Evolutionary conservation across 2,329 filamentous ascomycete species (phyloP).

Genomic region (Colletotrichum cuscutae): DNA sequence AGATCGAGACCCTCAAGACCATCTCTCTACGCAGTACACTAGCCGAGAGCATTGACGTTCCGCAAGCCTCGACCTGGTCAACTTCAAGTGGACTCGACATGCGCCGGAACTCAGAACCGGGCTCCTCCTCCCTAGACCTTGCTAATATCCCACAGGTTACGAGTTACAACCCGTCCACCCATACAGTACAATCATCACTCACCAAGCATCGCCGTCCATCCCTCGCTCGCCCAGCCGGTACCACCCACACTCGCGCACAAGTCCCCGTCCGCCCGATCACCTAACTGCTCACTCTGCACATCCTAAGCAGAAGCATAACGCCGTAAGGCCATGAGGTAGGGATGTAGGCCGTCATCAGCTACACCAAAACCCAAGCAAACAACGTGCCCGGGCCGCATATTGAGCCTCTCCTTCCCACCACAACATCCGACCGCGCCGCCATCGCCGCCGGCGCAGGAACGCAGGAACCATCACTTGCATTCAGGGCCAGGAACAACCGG

Average conservation of each 20-base stretch:
- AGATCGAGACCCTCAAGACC: background rate
- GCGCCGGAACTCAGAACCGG: background rate
- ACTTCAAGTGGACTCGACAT: background rate
- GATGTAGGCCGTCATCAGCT: conserved; percentile 19
- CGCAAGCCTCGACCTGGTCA: conserved; percentile 10
- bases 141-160: background rate
- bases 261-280: background rate
- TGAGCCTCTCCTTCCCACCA: conserved; percentile 15
- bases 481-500: conserved; percentile 4
- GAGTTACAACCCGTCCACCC: too few relatives aligned
- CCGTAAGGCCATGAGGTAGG: conserved; percentile 10
- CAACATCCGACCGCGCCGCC: background rate
- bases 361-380: conserved; percentile 24
- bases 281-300: background rate
- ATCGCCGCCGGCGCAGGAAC: conserved; percentile 14
- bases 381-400: conserved; percentile 32
- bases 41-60: conserved; percentile 19
- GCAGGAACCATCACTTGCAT: conserved; percentile 31
- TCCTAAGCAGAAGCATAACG: conserved; percentile 14
- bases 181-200: background rate
- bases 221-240: conserved; percentile 1
- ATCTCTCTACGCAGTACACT: background rate
- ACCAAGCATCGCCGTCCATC: conserved; percentile 15
- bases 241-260: background rate
- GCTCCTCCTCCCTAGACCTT: conserved; percentile 23